phyloP scores from a whole-genome alignment of 331 rosid species.

The Rhamnella rubrinervis region DNA sequence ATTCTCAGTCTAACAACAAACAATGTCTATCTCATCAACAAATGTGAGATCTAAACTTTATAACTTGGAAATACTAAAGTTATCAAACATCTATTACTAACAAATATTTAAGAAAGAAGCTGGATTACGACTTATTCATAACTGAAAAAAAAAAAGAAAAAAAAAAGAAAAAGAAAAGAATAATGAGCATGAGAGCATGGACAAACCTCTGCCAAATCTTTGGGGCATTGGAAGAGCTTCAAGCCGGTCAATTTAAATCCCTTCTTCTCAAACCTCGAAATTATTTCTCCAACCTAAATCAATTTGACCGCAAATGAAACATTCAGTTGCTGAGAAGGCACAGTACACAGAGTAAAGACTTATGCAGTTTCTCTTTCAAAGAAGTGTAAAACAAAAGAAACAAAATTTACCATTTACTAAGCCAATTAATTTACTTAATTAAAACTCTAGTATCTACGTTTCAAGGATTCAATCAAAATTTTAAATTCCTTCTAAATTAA shows the following conservation, averaged over 20 bases:
- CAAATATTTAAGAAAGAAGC: too few relatives aligned
- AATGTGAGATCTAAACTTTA: neutral
- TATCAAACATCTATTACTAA: neutral
- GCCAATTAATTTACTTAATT: neutral
- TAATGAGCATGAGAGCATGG: neutral
- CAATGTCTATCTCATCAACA: neutral
- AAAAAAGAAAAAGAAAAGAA: conserved; percentile 16
- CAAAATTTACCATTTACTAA: neutral
- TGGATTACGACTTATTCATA: neutral
- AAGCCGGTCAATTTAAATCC: conserved; percentile 91
- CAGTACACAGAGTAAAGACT: neutral
- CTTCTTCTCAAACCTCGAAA: conserved; percentile 90
- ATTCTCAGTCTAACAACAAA: neutral
- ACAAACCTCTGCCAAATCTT: conserved; percentile 90
- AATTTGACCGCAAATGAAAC: conserved; percentile 11
- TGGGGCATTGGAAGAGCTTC: conserved; percentile 89
- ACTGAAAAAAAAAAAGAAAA: conserved; percentile 22
- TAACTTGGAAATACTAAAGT: neutral
- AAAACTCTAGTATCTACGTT: neutral
- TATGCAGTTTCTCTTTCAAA: too few relatives aligned
- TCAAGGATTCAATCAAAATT: neutral
- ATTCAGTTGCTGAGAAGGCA: neutral
- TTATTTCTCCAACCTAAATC: conserved; percentile 89
- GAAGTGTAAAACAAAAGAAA: neutral
- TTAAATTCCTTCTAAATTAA: neutral